A percentile compares a stretch with the other conserved stretches of the same genome.
Conservation (phyloP, 257 asterid species). For the Jacaranda mimosifolia region DNA sequence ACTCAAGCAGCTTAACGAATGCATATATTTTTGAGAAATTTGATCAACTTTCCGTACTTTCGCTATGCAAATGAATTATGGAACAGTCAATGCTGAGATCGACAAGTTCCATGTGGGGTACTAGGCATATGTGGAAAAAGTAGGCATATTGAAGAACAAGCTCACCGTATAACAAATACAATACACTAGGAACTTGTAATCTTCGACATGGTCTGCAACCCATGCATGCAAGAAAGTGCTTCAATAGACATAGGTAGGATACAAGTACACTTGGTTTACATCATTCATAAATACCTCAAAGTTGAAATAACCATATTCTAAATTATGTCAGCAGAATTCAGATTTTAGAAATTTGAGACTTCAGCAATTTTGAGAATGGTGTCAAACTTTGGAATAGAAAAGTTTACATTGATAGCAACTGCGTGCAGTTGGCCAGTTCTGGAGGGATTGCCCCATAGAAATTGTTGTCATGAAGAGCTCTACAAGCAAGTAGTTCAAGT, state of each 20-base stretch:
- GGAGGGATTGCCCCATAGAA: conserved; percentile 85
- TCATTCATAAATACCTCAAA: not conserved
- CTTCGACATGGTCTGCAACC: not conserved
- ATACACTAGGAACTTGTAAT: not conserved
- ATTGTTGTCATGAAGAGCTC: conserved; percentile 83
- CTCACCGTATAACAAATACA: conserved; percentile 23
- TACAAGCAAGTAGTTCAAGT: conserved; percentile 45
- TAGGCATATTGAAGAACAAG: conserved; percentile 28
- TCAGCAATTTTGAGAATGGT: conserved; percentile 19
- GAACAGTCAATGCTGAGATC: conserved; percentile 21
- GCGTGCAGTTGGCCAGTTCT: conserved; percentile 81
- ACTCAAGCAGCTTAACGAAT: conserved; percentile 1
- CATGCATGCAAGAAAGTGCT: conserved; percentile 4
- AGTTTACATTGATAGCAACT: conserved; percentile 65
- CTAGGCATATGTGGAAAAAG: conserved; percentile 13
- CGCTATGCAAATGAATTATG: conserved; percentile 17
- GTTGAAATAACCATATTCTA: conserved; percentile 1
- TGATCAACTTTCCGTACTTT: conserved; percentile 17
- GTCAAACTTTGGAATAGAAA: conserved; percentile 23
- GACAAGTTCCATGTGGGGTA: not conserved
- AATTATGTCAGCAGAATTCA: conserved; percentile 2
- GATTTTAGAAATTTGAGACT: not conserved
- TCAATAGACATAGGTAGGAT: not conserved
- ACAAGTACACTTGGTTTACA: not conserved
- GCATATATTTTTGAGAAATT: conserved; percentile 14